Evolutionary conservation across 2,329 filamentous ascomycete species (phyloP).

Genomic region (Colletotrichum abscissum): DNA sequence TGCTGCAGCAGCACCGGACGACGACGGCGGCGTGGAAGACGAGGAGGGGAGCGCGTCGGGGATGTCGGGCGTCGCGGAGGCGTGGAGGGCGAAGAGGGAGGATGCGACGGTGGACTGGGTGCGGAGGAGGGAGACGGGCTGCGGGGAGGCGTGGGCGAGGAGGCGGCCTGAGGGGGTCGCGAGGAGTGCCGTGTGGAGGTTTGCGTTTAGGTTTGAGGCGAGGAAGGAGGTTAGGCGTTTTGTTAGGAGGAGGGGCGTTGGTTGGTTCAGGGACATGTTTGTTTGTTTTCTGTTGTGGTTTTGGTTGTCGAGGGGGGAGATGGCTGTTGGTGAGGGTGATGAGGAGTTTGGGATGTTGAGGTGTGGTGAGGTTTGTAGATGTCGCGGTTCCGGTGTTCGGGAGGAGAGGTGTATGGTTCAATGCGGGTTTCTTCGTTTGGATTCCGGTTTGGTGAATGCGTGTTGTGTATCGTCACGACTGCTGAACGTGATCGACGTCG

Average conservation of each 20-base stretch:
- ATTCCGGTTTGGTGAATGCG: too few relatives aligned
- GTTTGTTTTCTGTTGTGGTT: background rate
- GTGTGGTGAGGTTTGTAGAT: background rate
- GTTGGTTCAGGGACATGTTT: conserved; percentile 49
- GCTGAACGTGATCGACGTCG: background rate
- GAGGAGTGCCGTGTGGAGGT: conserved; percentile 69
- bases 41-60: conserved; percentile 54
- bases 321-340: background rate
- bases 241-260: conserved; percentile 71
- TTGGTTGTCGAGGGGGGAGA: background rate
- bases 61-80: conserved; percentile 54
- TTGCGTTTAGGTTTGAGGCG: conserved; percentile 65
- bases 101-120: conserved; percentile 73
- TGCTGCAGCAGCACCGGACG: conserved; percentile 34
- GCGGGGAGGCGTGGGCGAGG: conserved; percentile 67
- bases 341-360: background rate
- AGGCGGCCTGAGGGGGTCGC: conserved; percentile 71
- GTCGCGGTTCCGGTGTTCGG: background rate
- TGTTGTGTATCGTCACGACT: background rate
- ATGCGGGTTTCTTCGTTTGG: background rate
- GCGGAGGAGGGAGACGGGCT: conserved; percentile 67
- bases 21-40: conserved; percentile 38
- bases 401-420: background rate
- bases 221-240: conserved; percentile 74
- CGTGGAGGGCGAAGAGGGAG: conserved; percentile 70